Percentiles rank a stretch among this genome's conserved stretches.
These are phyloP conservation scores for Fusarium avenaceum DNA, from an alignment of 2,329 filamentous ascomycete species.

Conservation along the genomic window DNA sequence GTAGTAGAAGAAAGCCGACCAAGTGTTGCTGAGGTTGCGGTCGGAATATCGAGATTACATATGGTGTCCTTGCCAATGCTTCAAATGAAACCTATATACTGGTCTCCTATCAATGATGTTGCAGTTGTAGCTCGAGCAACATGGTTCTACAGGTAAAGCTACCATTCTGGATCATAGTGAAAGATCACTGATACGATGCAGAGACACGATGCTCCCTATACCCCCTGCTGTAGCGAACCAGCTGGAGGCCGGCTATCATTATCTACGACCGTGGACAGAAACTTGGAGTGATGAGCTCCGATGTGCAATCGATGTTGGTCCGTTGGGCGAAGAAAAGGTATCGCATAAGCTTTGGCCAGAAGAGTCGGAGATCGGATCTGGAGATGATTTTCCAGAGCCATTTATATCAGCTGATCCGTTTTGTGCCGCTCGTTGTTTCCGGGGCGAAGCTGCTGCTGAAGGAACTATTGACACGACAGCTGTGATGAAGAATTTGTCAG, in stretches of 20 bases:
- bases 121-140: slow-evolving; percentile 86
- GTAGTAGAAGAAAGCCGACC: slow-evolving; percentile 37
- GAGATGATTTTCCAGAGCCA: slow-evolving; percentile 52
- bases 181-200: slow-evolving; percentile 46
- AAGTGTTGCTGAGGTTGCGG: slow-evolving; percentile 73
- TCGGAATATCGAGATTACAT: slow-evolving; percentile 91
- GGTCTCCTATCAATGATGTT: slow-evolving; percentile 93
- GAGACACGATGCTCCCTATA: slow-evolving; percentile 90
- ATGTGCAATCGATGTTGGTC: slow-evolving; percentile 90
- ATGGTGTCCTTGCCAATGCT: slow-evolving; percentile 85
- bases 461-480: slow-evolving; percentile 59
- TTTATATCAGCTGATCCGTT: slow-evolving; percentile 67
- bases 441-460: slow-evolving; percentile 70
- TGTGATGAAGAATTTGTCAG: slow-evolving; percentile 53
- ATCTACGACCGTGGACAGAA: slow-evolving; percentile 88
- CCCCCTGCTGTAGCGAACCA: slow-evolving; percentile 90
- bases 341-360: slow-evolving; percentile 85
- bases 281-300: slow-evolving; percentile 94
- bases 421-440: slow-evolving; percentile 71
- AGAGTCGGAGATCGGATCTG: slow-evolving; percentile 51
- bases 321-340: slow-evolving; percentile 91
- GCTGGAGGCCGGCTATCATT: slow-evolving; percentile 89
- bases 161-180: too few species aligned
- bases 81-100: slow-evolving; percentile 97
- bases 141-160: slow-evolving; percentile 86